These are phyloP conservation scores for Lolium rigidum DNA, from an alignment of 176 grass and related monocot genomes.

Conservation along the genomic window DNA sequence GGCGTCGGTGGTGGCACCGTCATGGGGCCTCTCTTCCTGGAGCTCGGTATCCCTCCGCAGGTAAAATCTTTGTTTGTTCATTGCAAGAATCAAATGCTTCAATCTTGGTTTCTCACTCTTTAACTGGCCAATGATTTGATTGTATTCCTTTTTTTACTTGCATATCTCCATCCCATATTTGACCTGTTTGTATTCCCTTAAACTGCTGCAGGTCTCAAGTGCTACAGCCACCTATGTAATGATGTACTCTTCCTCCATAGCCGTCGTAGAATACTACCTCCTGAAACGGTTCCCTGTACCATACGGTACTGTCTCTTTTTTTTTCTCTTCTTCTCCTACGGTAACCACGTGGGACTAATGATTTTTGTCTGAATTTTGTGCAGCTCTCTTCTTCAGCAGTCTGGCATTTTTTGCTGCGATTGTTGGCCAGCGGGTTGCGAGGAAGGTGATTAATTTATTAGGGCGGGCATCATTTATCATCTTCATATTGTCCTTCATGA, in stretches of 20 bases:
- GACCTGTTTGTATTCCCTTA: too few species aligned
- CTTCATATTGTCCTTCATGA: constrained; percentile 64
- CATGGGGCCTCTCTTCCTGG: constrained; percentile 43
- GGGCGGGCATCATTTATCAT: constrained; percentile 39
- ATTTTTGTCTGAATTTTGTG: neutral
- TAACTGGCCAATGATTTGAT: too few species aligned
- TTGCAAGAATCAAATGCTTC: too few species aligned
- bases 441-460: constrained; percentile 66
- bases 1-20: constrained; percentile 23
- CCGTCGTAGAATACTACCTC: constrained; percentile 79
- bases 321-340: neutral
- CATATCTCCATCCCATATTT: too few species aligned
- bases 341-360: neutral
- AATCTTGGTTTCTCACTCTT: too few species aligned
- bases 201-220: constrained; percentile 18
- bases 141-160: too few species aligned
- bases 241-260: constrained; percentile 91
- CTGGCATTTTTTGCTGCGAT: constrained; percentile 60
- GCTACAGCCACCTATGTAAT: constrained; percentile 72
- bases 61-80: constrained; percentile 22
- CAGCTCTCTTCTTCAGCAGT: constrained; percentile 61
- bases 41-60: constrained; percentile 79
- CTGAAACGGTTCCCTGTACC: constrained; percentile 64
- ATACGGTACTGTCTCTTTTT: constrained; percentile 37
- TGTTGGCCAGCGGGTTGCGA: constrained; percentile 51